phyloP scores from a whole-genome alignment of 257 asterid species.

The Nicotiana benthamiana region DNA sequence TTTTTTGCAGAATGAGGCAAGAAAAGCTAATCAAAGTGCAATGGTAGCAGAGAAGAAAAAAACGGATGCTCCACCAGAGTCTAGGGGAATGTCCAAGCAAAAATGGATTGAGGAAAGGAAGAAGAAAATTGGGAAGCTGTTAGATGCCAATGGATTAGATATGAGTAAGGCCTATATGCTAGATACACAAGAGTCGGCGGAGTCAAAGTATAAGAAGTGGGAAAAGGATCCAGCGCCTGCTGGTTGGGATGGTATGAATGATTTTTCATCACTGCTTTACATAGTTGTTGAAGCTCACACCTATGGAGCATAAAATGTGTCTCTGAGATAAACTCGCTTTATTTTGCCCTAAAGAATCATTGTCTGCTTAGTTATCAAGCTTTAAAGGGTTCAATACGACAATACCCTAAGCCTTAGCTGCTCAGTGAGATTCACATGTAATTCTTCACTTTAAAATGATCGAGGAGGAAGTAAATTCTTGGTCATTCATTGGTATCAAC shows the following conservation, averaged over 20 bases:
- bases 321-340: not conserved
- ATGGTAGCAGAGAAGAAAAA: constrained; percentile 83
- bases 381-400: not conserved
- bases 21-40: constrained; percentile 89
- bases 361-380: not conserved
- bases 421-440: not conserved
- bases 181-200: constrained; percentile 83
- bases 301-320: not conserved
- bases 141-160: constrained; percentile 90
- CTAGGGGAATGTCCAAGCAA: constrained; percentile 91
- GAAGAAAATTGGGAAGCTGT: constrained; percentile 81
- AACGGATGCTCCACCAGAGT: constrained; percentile 59
- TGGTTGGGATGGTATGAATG: constrained; percentile 86
- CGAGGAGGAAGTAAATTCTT: not conserved
- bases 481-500: not conserved
- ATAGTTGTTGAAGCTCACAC: not conserved
- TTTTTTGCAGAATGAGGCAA: constrained; percentile 60
- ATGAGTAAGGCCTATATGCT: constrained; percentile 90
- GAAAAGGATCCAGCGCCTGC: constrained; percentile 91
- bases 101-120: constrained; percentile 96
- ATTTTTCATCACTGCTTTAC: constrained; percentile 1
- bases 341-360: not conserved
- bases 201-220: constrained; percentile 85
- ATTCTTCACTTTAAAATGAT: not conserved
- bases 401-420: not conserved